These are phyloP conservation scores for Hirschioporus abietinus DNA, from an alignment of 768 basidiomycete species.

Conservation along the genomic window DNA sequence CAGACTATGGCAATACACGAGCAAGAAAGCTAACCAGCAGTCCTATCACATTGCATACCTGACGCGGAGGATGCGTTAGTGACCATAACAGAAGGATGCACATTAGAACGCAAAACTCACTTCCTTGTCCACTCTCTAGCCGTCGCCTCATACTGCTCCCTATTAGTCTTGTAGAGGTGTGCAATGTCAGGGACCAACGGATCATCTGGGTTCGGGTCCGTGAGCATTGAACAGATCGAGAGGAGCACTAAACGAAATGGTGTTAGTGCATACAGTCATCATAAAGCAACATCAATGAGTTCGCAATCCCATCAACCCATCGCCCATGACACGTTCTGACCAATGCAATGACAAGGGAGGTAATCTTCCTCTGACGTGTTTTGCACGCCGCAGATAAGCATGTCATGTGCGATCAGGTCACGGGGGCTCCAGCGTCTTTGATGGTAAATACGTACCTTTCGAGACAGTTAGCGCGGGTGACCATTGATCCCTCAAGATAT, in stretches of 20 bases:
- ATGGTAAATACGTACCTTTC: slow-evolving; percentile 60
- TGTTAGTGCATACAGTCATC: slow-evolving; percentile 1
- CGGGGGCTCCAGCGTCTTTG: slow-evolving; percentile 1
- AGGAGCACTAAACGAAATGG: slow-evolving; percentile 60
- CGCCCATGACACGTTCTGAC: neutral
- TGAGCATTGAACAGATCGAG: slow-evolving; percentile 99
- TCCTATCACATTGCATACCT: slow-evolving; percentile 5
- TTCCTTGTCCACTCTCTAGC: slow-evolving; percentile 99
- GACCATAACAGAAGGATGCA: neutral
- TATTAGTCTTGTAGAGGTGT: slow-evolving; percentile 98
- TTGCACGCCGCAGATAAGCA: neutral
- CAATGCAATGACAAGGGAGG: neutral
- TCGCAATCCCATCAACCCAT: neutral
- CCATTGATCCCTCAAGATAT: slow-evolving; percentile 99
- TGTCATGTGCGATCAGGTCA: neutral
- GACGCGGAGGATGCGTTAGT: neutral
- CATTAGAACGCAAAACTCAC: slow-evolving; percentile 41
- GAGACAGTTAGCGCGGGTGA: slow-evolving; percentile 98
- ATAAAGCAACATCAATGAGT: neutral
- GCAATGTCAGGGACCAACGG: slow-evolving; percentile 98
- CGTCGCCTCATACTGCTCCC: slow-evolving; percentile 93
- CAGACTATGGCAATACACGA: neutral
- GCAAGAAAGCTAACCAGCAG: neutral
- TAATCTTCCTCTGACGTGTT: neutral
- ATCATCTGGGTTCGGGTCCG: slow-evolving; percentile 99